phyloP scores from a whole-genome alignment of 1,284 basidiomycete species.

The Filobasidium uniguttulatum region DNA sequence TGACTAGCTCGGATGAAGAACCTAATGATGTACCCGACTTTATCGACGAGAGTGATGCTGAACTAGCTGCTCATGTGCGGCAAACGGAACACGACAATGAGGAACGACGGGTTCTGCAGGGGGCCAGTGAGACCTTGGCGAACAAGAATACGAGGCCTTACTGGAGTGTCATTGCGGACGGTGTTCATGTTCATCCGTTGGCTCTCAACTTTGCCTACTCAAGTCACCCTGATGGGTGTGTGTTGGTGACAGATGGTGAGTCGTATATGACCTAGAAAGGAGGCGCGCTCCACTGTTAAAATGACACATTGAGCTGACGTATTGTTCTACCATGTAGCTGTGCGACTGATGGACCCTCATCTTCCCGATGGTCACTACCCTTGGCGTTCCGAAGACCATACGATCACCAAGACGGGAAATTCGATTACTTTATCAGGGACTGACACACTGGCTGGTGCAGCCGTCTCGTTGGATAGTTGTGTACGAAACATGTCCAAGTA shows the following conservation, averaged over 20 bases:
- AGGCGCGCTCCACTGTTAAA: background rate
- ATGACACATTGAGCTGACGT: constrained; percentile 14
- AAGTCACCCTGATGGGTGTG: constrained; percentile 65
- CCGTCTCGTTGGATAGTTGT: constrained; percentile 66
- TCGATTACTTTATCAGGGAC: constrained; percentile 71
- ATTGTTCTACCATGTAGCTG: constrained; percentile 45
- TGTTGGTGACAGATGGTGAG: constrained; percentile 73
- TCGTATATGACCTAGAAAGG: constrained; percentile 13
- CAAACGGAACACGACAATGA: too few relatives aligned
- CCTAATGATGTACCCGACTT: too few relatives aligned
- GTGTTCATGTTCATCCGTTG: constrained; percentile 79
- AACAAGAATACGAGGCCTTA: too few relatives aligned
- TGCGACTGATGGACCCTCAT: constrained; percentile 73
- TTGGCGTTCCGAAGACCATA: constrained; percentile 57
- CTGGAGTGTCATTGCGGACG: constrained; percentile 81
- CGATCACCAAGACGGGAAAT: constrained; percentile 66
- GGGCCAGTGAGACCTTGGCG: too few relatives aligned
- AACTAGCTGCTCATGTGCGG: too few relatives aligned
- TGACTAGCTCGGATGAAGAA: too few relatives aligned
- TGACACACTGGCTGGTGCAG: constrained; percentile 71
- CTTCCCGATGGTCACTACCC: constrained; percentile 69
- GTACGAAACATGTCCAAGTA: constrained; percentile 69
- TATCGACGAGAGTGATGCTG: too few relatives aligned
- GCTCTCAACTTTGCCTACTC: constrained; percentile 74
- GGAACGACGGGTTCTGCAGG: constrained; percentile 45